A percentile compares a stretch with the other conserved stretches of the same genome.
Evolutionary conservation across 208 protist genomes (phyloP).

Genomic region (Trypanosoma lewisi): DNA sequence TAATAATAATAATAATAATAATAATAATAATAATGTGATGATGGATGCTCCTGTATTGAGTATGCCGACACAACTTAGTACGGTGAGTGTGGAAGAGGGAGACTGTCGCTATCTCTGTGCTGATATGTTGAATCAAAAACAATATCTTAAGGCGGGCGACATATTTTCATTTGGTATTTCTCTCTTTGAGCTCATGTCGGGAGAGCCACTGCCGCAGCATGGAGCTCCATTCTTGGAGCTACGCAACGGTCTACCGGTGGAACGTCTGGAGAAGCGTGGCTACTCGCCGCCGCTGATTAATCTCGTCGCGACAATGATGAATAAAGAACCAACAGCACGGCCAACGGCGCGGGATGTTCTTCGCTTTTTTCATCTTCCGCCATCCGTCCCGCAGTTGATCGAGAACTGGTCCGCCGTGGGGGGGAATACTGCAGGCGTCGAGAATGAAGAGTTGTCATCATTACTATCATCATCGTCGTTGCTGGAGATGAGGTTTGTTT

Average conservation of each 20-base stretch:
- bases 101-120: conserved; percentile 89
- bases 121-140: conserved; percentile 92
- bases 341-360: conserved; percentile 73
- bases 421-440: background rate
- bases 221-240: conserved; percentile 70
- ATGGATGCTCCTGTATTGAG: conserved; percentile 6
- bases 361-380: conserved; percentile 54
- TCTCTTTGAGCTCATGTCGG: conserved; percentile 86
- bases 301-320: conserved; percentile 51
- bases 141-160: conserved; percentile 75
- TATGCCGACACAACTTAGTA: conserved; percentile 50
- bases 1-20: background rate
- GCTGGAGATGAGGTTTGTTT: conserved; percentile 32
- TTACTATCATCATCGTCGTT: background rate
- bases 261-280: conserved; percentile 44
- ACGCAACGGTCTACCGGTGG: conserved; percentile 38
- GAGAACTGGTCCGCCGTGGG: conserved; percentile 24
- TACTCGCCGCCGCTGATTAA: conserved; percentile 55
- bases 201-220: conserved; percentile 67
- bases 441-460: background rate
- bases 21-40: conserved; percentile 2
- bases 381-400: conserved; percentile 26
- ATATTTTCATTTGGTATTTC: conserved; percentile 92
- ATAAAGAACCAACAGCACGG: conserved; percentile 50
- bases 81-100: conserved; percentile 85